A percentile compares a stretch with the other conserved stretches of the same genome.
These are phyloP conservation scores for Ganoderma multipileum DNA, from an alignment of 1,284 basidiomycete genomes.

Conservation along the genomic window DNA sequence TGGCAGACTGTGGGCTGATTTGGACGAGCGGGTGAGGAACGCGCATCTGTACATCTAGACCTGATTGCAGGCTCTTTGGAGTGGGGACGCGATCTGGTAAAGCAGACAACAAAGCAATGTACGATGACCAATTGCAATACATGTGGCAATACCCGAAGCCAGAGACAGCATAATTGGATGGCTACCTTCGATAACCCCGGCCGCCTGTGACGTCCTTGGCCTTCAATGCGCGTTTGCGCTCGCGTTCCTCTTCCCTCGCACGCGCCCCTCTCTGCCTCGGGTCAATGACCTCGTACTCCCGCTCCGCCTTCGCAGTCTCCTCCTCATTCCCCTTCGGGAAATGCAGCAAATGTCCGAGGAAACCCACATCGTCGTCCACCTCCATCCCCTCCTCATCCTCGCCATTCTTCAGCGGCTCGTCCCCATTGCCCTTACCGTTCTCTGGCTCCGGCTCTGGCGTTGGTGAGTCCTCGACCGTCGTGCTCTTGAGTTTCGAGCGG, in stretches of 20 bases:
- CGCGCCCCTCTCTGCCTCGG: constrained; percentile 72
- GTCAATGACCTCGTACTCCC: constrained; percentile 91
- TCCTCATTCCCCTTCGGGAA: constrained; percentile 83
- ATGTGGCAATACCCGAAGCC: not conserved
- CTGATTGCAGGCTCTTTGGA: not conserved
- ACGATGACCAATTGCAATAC: constrained; percentile 1
- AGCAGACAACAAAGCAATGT: constrained; percentile 3
- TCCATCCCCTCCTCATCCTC: constrained; percentile 68
- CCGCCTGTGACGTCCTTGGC: constrained; percentile 36
- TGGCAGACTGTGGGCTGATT: constrained; percentile 50
- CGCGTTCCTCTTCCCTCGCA: constrained; percentile 77
- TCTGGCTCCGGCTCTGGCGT: constrained; percentile 40
- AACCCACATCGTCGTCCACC: constrained; percentile 83
- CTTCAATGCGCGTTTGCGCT: constrained; percentile 58
- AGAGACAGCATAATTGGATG: not conserved
- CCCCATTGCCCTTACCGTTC: constrained; percentile 31
- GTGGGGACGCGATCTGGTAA: not conserved
- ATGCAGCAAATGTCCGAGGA: constrained; percentile 77
- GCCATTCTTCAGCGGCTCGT: constrained; percentile 6
- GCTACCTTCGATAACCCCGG: constrained; percentile 37
- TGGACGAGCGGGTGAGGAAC: constrained; percentile 32
- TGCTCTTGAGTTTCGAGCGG: constrained; percentile 68
- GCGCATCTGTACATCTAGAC: constrained; percentile 35
- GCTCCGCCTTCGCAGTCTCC: constrained; percentile 81
- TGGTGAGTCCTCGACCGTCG: constrained; percentile 42